Percentiles rank a stretch among this genome's conserved stretches.
phyloP scores from a whole-genome alignment of 176 grass and related monocot species.

The Oryza nivara region DNA sequence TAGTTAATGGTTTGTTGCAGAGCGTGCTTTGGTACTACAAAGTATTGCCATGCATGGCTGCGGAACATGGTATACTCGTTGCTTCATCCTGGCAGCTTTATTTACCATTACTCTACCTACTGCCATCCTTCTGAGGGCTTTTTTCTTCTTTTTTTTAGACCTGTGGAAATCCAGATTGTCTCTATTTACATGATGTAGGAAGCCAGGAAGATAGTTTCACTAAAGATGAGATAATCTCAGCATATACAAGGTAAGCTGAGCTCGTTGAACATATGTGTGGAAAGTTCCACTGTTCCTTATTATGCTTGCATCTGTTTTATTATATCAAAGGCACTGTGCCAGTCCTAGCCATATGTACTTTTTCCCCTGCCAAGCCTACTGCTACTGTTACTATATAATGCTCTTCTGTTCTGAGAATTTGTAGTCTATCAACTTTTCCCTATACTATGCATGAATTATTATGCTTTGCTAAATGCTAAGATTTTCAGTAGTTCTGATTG shows the following conservation, averaged over 20 bases:
- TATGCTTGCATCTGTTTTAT: background rate
- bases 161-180: conserved; percentile 97
- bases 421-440: background rate
- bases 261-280: conserved; percentile 22
- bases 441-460: conserved; percentile 12
- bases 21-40: conserved; percentile 98
- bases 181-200: conserved; percentile 98
- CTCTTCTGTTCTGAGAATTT: conserved; percentile 2
- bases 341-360: background rate
- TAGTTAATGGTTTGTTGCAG: conserved; percentile 48
- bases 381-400: background rate
- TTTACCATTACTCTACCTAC: conserved; percentile 29
- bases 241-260: conserved; percentile 80
- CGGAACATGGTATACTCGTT: conserved; percentile 80
- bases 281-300: conserved; percentile 8
- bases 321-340: background rate
- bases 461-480: conserved; percentile 37
- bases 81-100: conserved; percentile 21
- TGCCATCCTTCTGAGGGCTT: conserved; percentile 34
- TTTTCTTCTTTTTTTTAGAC: conserved; percentile 62
- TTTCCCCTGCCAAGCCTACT: conserved; percentile 1
- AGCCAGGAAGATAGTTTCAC: conserved; percentile 98
- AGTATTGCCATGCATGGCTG: conserved; percentile 98
- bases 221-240: conserved; percentile 99
- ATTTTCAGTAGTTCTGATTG: conserved; percentile 16